A percentile compares a stretch with the other conserved stretches of the same genome.
Conservation (phyloP, 208 protist genomes). For the Leishmania lainsoni region DNA sequence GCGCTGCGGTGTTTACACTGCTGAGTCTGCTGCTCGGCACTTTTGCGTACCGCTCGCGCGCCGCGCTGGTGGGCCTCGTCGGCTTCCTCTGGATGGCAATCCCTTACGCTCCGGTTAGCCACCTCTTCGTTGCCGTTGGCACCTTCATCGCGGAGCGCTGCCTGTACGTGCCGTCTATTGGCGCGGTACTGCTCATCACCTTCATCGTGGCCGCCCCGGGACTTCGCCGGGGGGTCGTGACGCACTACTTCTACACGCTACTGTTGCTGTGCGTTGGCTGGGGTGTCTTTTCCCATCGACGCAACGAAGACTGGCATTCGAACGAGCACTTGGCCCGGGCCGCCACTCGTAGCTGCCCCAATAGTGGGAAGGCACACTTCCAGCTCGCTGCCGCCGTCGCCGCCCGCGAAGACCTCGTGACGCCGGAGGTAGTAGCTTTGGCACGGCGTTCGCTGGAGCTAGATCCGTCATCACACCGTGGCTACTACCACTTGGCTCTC, state of each 20-base stretch:
- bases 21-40: constrained; percentile 16
- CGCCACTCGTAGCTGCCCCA: constrained; percentile 50
- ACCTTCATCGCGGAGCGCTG: constrained; percentile 89
- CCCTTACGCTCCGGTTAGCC: constrained; percentile 79
- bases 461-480: constrained; percentile 31
- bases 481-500: constrained; percentile 49
- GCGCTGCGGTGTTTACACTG: constrained; percentile 2
- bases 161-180: constrained; percentile 78
- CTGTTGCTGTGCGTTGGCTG: constrained; percentile 39
- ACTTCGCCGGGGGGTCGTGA: constrained; percentile 5
- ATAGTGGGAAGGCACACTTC: constrained; percentile 51
- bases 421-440: constrained; percentile 30
- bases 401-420: constrained; percentile 18
- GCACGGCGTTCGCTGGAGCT: constrained; percentile 34
- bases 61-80: constrained; percentile 27
- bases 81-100: constrained; percentile 68
- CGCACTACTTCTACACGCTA: constrained; percentile 14
- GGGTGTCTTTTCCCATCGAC: constrained; percentile 33
- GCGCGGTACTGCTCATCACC: constrained; percentile 31
- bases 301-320: constrained; percentile 51
- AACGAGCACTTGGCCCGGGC: constrained; percentile 46
- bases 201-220: constrained; percentile 19
- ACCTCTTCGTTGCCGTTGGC: constrained; percentile 80
- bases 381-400: constrained; percentile 34
- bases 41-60: constrained; percentile 10